Percentiles rank a stretch among this genome's conserved stretches.
These are phyloP conservation scores for Pleurotus tuoliensis DNA, from an alignment of 768 basidiomycete species.

Conservation along the genomic window DNA sequence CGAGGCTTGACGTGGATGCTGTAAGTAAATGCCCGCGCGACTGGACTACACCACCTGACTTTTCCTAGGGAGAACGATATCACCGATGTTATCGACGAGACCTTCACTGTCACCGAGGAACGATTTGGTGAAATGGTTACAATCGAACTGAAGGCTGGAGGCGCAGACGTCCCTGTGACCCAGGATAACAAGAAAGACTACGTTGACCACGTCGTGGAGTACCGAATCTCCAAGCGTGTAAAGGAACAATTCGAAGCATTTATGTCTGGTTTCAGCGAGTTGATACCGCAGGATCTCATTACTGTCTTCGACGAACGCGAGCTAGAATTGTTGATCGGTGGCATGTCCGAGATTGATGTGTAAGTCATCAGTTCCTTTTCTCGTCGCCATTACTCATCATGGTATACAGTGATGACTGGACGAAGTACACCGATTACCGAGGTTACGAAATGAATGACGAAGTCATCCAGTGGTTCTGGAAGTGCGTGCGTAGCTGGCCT, in stretches of 20 bases:
- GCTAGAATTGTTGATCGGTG: conserved; percentile 93
- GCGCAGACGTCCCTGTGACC: conserved; percentile 82
- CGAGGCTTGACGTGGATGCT: conserved; percentile 99
- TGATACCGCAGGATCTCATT: conserved; percentile 96
- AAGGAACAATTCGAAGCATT: conserved; percentile 99
- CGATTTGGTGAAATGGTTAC: conserved; percentile 98
- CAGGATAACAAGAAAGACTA: conserved; percentile 99
- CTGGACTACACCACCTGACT: conserved; percentile 12
- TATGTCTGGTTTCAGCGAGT: conserved; percentile 99
- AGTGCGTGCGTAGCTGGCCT: conserved; percentile 96
- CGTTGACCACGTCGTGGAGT: conserved; percentile 90
- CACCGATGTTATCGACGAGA: conserved; percentile 96
- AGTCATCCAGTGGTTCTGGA: conserved; percentile 99
- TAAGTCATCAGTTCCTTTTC: conserved; percentile 38
- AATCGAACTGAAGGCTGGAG: conserved; percentile 89
- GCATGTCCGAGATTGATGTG: conserved; percentile 99
- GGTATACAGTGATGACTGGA: conserved; percentile 83
- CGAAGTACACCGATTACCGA: conserved; percentile 98
- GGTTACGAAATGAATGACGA: conserved; percentile 95
- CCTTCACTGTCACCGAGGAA: conserved; percentile 95
- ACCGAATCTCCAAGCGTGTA: conserved; percentile 95
- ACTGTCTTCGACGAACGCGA: conserved; percentile 99
- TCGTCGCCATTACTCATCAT: background rate
- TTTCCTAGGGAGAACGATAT: conserved; percentile 90
- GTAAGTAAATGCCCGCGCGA: conserved; percentile 45